Evolutionary conservation across 1,284 basidiomycete genomes (phyloP).

Genomic region (Phlebopus sp.): DNA sequence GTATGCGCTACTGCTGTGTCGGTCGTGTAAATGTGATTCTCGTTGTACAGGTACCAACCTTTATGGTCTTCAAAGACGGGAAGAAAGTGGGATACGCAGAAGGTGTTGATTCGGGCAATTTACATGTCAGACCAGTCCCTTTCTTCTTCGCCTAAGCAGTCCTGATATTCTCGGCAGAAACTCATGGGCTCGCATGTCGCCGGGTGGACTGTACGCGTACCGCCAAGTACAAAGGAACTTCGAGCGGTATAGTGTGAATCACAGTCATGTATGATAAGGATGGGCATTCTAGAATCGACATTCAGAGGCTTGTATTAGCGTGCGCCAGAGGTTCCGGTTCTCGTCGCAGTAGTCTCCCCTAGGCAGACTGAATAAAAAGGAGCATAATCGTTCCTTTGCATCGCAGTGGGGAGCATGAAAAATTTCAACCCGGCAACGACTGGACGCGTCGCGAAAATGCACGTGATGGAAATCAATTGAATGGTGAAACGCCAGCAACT

Average conservation of each 20-base stretch:
- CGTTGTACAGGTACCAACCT: slow-evolving; percentile 20
- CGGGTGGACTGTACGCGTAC: slow-evolving; percentile 8
- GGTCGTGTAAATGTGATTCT: not conserved
- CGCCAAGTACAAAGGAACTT: not conserved
- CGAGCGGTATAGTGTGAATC: not conserved
- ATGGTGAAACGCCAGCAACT: not conserved
- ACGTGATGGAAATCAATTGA: slow-evolving; percentile 4
- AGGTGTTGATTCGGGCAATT: slow-evolving; percentile 25
- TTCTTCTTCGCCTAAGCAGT: not conserved
- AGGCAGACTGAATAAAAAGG: too few species aligned
- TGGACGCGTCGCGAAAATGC: not conserved
- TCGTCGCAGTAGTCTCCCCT: too few species aligned
- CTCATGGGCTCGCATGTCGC: slow-evolving; percentile 22
- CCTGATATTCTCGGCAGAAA: slow-evolving; percentile 16
- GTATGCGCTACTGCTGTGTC: not conserved
- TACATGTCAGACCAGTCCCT: slow-evolving; percentile 24
- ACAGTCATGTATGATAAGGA: too few species aligned
- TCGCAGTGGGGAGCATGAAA: too few species aligned
- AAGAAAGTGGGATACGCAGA: slow-evolving; percentile 22
- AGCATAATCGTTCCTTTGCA: too few species aligned
- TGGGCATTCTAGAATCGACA: not conserved
- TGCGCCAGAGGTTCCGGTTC: too few species aligned
- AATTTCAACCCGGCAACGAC: not conserved
- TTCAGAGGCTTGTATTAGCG: too few species aligned
- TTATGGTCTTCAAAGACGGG: slow-evolving; percentile 32